These are phyloP conservation scores for Parathielavia hyrcaniae DNA, from an alignment of 495 filamentous ascomycete species.

Conservation along the genomic window DNA sequence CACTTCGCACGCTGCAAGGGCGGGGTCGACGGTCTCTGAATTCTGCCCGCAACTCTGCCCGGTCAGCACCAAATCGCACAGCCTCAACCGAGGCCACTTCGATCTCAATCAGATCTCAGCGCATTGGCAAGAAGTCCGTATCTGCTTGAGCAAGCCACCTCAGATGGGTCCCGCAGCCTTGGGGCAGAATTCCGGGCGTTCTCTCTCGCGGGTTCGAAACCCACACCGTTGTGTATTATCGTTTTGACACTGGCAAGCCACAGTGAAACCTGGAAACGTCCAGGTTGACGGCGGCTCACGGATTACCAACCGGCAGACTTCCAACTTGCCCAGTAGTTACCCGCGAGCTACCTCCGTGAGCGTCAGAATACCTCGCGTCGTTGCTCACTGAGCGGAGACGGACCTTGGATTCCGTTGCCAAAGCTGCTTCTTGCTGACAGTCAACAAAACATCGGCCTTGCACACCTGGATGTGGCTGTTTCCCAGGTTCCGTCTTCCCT, in stretches of 20 bases:
- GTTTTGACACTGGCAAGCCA: neutral
- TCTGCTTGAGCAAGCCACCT: neutral
- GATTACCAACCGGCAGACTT: too few species aligned
- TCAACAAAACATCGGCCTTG: too few species aligned
- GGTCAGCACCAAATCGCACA: slow-evolving; percentile 11
- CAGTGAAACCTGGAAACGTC: too few species aligned
- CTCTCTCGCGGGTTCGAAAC: slow-evolving; percentile 1
- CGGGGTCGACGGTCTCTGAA: slow-evolving; percentile 5
- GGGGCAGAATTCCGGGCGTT: slow-evolving; percentile 19
- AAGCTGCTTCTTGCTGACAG: too few species aligned
- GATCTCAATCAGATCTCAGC: neutral
- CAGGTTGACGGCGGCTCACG: too few species aligned
- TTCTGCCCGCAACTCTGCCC: slow-evolving; percentile 19
- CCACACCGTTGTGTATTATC: neutral
- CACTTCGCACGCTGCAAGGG: neutral
- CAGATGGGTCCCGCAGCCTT: slow-evolving; percentile 15
- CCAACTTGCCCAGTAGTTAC: too few species aligned
- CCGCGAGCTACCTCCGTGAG: too few species aligned
- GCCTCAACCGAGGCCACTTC: slow-evolving; percentile 12
- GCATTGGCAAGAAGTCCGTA: neutral
- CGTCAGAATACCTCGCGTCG: too few species aligned
- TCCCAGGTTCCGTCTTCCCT: too few species aligned
- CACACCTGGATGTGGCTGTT: too few species aligned
- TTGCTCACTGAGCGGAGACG: too few species aligned
- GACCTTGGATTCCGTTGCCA: too few species aligned